These are phyloP conservation scores for Phytophthora quininea DNA, from an alignment of 352 stramenopile species.

Conservation along the genomic window DNA sequence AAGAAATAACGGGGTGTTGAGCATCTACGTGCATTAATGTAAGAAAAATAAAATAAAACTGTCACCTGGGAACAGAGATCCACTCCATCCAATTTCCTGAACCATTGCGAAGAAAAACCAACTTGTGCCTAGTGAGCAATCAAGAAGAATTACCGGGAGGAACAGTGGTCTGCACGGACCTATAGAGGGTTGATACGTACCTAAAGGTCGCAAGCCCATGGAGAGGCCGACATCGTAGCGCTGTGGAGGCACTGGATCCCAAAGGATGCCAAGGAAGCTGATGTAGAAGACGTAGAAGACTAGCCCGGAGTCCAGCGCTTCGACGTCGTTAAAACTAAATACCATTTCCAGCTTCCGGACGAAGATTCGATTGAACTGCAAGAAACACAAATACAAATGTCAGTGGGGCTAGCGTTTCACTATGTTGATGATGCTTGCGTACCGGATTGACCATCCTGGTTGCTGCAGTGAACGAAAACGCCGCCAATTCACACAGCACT, in stretches of 20 bases:
- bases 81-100: constrained; percentile 88
- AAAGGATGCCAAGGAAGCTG: constrained; percentile 80
- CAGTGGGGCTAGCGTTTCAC: background rate
- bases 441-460: constrained; percentile 90
- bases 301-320: constrained; percentile 82
- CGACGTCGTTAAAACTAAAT: constrained; percentile 89
- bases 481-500: constrained; percentile 80
- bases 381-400: constrained; percentile 12
- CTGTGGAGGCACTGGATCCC: constrained; percentile 81
- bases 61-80: constrained; percentile 85
- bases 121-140: constrained; percentile 63
- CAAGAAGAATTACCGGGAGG: constrained; percentile 6
- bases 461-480: constrained; percentile 85
- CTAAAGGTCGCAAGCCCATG: constrained; percentile 66
- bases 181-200: constrained; percentile 28
- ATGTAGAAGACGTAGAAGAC: constrained; percentile 92
- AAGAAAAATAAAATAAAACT: constrained; percentile 7
- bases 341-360: constrained; percentile 87
- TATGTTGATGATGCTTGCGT: constrained; percentile 16
- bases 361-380: constrained; percentile 85
- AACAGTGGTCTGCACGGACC: constrained; percentile 9
- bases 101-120: constrained; percentile 85
- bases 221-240: constrained; percentile 84
- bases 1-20: background rate
- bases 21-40: no score